Evolutionary conservation across 2,329 filamentous ascomycete species (phyloP).

Genomic region (Alternaria burnsii): DNA sequence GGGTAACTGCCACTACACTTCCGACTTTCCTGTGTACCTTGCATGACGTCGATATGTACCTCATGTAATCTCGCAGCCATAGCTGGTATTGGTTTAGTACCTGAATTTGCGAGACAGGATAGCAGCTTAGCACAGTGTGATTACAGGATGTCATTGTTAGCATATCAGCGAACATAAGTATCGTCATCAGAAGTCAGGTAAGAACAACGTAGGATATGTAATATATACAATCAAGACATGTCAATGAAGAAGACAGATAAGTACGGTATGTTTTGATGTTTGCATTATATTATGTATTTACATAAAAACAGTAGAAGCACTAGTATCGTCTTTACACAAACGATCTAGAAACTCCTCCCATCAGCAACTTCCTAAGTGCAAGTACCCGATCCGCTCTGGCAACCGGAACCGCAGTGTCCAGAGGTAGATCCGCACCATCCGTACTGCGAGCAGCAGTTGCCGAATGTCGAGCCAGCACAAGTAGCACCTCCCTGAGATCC

Average conservation of each 20-base stretch:
- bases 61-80: too few relatives aligned
- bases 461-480: conserved; percentile 19
- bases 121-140: too few relatives aligned
- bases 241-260: background rate
- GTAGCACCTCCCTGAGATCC: conserved; percentile 17
- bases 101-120: too few relatives aligned
- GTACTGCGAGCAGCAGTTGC: conserved; percentile 22
- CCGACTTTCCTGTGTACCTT: too few relatives aligned
- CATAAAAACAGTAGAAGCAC: background rate
- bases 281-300: background rate
- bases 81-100: too few relatives aligned
- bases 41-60: too few relatives aligned
- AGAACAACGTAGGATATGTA: background rate
- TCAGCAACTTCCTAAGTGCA: conserved; percentile 28
- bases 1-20: too few relatives aligned
- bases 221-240: background rate
- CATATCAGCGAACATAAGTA: too few relatives aligned
- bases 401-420: conserved; percentile 18
- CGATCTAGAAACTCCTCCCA: background rate
- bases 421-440: conserved; percentile 23
- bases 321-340: background rate
- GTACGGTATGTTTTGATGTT: background rate
- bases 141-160: too few relatives aligned
- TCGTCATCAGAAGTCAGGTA: background rate
- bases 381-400: conserved; percentile 23